These are phyloP conservation scores for Wickerhamomyces mucosus DNA, from an alignment of 805 yeast species.

Conservation along the genomic window DNA sequence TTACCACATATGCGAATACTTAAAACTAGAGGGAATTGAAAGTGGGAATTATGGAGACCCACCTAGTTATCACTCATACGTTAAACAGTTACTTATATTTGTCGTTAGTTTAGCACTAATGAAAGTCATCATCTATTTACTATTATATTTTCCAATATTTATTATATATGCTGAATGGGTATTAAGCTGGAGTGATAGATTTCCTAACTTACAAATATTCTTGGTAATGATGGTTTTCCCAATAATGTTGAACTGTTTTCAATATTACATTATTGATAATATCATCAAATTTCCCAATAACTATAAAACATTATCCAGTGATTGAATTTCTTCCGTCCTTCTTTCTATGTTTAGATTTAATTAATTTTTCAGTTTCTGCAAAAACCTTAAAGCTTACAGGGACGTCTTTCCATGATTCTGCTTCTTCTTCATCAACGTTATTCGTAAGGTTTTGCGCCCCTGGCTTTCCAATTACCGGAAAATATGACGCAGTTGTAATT, in stretches of 20 bases:
- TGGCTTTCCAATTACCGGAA: slow-evolving; percentile 24
- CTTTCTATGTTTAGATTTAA: slow-evolving; percentile 27
- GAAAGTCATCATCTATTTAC: slow-evolving; percentile 49
- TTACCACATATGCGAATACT: slow-evolving; percentile 29
- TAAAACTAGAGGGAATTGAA: slow-evolving; percentile 31
- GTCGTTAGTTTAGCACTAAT: slow-evolving; percentile 51
- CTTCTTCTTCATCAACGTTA: slow-evolving; percentile 21
- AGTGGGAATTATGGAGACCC: slow-evolving; percentile 52
- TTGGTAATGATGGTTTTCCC: slow-evolving; percentile 83
- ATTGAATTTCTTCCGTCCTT: no score
- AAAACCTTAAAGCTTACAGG: slow-evolving; percentile 74
- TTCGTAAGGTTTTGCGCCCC: slow-evolving; percentile 22
- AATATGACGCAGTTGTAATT: slow-evolving; percentile 21
- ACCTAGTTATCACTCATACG: slow-evolving; percentile 51
- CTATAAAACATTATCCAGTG: no score
- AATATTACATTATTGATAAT: slow-evolving; percentile 62
- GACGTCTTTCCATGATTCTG: slow-evolving; percentile 47
- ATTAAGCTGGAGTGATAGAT: slow-evolving; percentile 73
- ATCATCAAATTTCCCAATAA: slow-evolving; percentile 57
- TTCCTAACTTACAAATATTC: slow-evolving; percentile 76
- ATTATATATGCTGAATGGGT: slow-evolving; percentile 65
- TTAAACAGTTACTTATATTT: slow-evolving; percentile 66
- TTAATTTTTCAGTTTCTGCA: slow-evolving; percentile 68
- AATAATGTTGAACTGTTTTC: slow-evolving; percentile 62
- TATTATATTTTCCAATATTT: slow-evolving; percentile 57